A percentile compares a stretch with the other conserved stretches of the same genome.
Conservation (phyloP, 768 basidiomycete species). For the Fomitopsis serialis region DNA sequence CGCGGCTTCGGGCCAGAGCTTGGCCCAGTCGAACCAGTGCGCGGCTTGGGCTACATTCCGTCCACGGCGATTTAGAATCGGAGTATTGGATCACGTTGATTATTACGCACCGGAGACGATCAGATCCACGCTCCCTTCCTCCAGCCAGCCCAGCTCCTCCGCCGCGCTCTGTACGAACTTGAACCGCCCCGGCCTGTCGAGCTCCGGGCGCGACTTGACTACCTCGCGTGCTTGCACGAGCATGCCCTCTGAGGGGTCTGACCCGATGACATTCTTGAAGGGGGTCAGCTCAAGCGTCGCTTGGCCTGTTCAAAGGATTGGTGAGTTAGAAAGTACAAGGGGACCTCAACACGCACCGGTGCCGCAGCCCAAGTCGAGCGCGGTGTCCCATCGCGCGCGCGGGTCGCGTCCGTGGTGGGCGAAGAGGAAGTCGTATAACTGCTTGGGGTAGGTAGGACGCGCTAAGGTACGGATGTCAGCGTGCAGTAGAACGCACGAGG, state of each 20-base stretch:
- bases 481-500: background rate
- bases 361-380: conserved; percentile 79
- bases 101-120: conserved; percentile 51
- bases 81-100: background rate
- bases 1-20: conserved; percentile 63
- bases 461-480: conserved; percentile 27
- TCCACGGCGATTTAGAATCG: background rate
- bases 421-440: conserved; percentile 60
- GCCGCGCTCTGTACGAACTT: conserved; percentile 36
- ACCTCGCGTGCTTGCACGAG: conserved; percentile 36
- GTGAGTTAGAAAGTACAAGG: no score
- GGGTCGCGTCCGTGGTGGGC: conserved; percentile 42
- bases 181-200: conserved; percentile 6
- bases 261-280: conserved; percentile 58
- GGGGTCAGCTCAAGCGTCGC: conserved; percentile 52
- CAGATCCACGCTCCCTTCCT: conserved; percentile 55
- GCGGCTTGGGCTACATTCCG: conserved; percentile 57
- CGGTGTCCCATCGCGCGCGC: conserved; percentile 43
- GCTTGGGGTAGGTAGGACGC: conserved; percentile 68
- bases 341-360: no score
- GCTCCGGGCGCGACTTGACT: conserved; percentile 6
- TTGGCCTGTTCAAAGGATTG: conserved; percentile 60
- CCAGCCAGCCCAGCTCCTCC: conserved; percentile 48
- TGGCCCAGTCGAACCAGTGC: conserved; percentile 78
- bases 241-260: conserved; percentile 78